These are phyloP conservation scores for Neoascochyta sp. DNA, from an alignment of 2,329 filamentous ascomycete genomes.

Conservation along the genomic window DNA sequence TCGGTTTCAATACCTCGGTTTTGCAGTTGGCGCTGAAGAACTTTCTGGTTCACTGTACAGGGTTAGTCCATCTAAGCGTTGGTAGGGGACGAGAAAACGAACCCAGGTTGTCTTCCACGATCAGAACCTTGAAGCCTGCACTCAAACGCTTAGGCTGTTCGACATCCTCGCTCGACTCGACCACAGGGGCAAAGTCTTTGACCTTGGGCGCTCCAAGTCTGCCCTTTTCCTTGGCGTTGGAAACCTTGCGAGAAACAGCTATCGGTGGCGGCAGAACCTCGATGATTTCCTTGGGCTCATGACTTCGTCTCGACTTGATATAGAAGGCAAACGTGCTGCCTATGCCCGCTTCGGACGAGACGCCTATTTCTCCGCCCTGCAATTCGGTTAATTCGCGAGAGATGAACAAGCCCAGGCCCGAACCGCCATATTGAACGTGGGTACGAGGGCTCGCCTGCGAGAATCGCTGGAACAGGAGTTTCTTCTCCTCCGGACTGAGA, in stretches of 20 bases:
- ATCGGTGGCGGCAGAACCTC: conserved; percentile 22
- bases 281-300: conserved; percentile 30
- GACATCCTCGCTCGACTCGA: conserved; percentile 5
- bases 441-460: conserved; percentile 73
- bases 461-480: conserved; percentile 73
- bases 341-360: conserved; percentile 62
- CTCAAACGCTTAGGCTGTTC: conserved; percentile 13
- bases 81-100: conserved; percentile 1
- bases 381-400: conserved; percentile 74
- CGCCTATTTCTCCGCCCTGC: conserved; percentile 75
- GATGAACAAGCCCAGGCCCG: conserved; percentile 75
- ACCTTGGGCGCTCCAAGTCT: conserved; percentile 21
- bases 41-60: conserved; percentile 47
- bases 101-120: conserved; percentile 44
- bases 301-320: conserved; percentile 62
- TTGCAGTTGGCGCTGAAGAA: conserved; percentile 49
- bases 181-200: conserved; percentile 35
- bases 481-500: conserved; percentile 66
- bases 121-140: conserved; percentile 33
- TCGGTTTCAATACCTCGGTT: conserved; percentile 47
- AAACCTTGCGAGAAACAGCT: conserved; percentile 25
- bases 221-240: conserved; percentile 28
- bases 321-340: conserved; percentile 77
- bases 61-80: conserved; percentile 6
- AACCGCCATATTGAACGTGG: conserved; percentile 75